These are phyloP conservation scores for Aspergillus fumigatus DNA, from an alignment of 2,329 filamentous ascomycete genomes.

Conservation along the genomic window DNA sequence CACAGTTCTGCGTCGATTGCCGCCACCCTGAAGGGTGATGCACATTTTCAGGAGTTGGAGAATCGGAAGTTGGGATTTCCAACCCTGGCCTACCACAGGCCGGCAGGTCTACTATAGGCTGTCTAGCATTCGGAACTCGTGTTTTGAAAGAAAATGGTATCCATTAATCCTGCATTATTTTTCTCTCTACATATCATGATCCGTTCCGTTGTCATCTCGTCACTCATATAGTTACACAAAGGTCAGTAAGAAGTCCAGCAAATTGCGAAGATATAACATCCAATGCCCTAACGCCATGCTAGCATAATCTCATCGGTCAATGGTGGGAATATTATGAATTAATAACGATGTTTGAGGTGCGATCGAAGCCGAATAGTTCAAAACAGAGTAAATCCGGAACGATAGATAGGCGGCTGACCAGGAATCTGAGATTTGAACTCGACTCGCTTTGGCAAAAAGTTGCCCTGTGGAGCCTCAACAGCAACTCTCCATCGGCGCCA, in stretches of 20 bases:
- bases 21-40: slow-evolving; percentile 14
- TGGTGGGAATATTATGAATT: neutral
- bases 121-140: neutral
- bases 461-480: slow-evolving; percentile 20
- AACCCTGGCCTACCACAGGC: slow-evolving; percentile 25
- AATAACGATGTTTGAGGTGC: neutral
- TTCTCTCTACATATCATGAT: neutral
- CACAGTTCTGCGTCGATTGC: slow-evolving; percentile 1
- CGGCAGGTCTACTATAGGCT: slow-evolving; percentile 14
- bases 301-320: neutral
- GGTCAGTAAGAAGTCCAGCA: neutral
- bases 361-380: slow-evolving; percentile 1
- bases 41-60: slow-evolving; percentile 17
- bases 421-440: slow-evolving; percentile 18
- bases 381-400: slow-evolving; percentile 20
- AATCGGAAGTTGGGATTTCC: slow-evolving; percentile 26
- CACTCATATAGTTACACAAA: neutral
- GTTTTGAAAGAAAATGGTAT: neutral
- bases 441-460: slow-evolving; percentile 19
- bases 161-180: neutral
- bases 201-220: neutral
- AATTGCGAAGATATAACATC: neutral
- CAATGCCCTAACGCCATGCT: neutral
- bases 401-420: slow-evolving; percentile 21
- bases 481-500: slow-evolving; percentile 21